Base-by-base conservation (phyloP, 1,284 basidiomycete genomes). In the Marasmius tenuissimus region DNA sequence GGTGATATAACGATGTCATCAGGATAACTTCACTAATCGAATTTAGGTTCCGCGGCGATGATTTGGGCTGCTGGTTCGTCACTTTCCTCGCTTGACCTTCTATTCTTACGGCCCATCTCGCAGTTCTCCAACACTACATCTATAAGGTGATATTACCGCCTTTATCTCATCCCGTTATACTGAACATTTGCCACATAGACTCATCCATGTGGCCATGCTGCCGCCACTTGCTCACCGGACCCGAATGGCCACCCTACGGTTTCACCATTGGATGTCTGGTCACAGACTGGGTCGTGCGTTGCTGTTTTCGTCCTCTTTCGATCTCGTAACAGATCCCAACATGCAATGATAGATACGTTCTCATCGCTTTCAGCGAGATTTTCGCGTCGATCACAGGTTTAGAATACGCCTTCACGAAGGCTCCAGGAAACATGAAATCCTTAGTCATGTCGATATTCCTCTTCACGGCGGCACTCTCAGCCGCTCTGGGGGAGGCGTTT, bases 381-480 rank as follows among this genome's bases (percentile, higher is more conserved):
- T 84, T 96, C 59, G 92, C 93, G 0, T 92, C 89, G 7, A 93
- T 96, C 75, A 94, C 93, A 0, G 88, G 88, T 8, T 79, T 91
- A 65, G 94, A 96, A 74, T 94, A 94, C 71, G 94, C 93, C n/a
- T 94, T 92, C 79, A 93, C 90, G 62, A 94, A 93, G 72, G 88
- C 89, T 10, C 90, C 91, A 12, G 86, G 81, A 75, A 91, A 91
- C 74, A 92, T 93, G 91, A 84, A 85, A 18, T 89, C 87, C 49
- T 81, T 93, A 62, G 88, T 93, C 62, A 91, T 91, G 87, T 76
- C 84, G 47, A 66, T 89, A 34, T 91, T 86, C 79, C 76, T 94
- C 50, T 93, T 94, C 78, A 88, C 75, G 72, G 82, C 73, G 37
- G 89, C 91, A 16, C 61, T 93, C 57, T 72, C 86, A 8, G 73